A percentile compares a stretch with the other conserved stretches of the same genome.
These are phyloP conservation scores for Mrakia frigida DNA, from an alignment of 768 basidiomycete genomes.

Conservation along the genomic window DNA sequence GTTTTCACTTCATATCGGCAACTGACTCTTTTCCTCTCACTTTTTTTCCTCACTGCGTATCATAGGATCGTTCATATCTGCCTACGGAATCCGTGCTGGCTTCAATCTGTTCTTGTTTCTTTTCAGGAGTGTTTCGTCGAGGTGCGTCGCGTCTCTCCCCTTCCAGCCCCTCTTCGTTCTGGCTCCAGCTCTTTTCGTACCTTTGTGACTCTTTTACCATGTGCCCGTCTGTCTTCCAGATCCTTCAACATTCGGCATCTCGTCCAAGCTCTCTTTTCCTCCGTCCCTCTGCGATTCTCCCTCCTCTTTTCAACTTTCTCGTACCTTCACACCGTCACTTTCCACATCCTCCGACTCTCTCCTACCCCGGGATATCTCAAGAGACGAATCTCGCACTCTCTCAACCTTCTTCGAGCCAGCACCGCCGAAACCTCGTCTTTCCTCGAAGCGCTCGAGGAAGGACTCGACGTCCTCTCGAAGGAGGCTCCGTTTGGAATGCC, in stretches of 20 bases:
- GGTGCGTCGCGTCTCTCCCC: neutral
- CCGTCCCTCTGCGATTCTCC: slow-evolving; percentile 22
- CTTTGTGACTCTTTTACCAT: neutral
- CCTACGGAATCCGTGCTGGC: slow-evolving; percentile 32
- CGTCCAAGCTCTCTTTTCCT: neutral
- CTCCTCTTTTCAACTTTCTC: slow-evolving; percentile 30
- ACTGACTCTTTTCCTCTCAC: neutral
- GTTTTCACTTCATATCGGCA: neutral
- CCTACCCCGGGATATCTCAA: slow-evolving; percentile 10
- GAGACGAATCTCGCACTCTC: slow-evolving; percentile 7
- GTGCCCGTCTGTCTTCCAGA: neutral
- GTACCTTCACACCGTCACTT: slow-evolving; percentile 16
- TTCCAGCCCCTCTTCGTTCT: neutral
- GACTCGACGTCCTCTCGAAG: slow-evolving; percentile 18
- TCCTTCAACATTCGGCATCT: neutral
- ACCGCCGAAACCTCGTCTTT: slow-evolving; percentile 14
- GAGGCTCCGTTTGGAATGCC: slow-evolving; percentile 27
- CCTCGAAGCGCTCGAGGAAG: slow-evolving; percentile 30
- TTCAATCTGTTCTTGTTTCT: slow-evolving; percentile 19
- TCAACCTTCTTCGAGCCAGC: slow-evolving; percentile 15
- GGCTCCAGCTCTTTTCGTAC: neutral
- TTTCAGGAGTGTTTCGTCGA: neutral
- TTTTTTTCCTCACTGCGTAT: neutral
- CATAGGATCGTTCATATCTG: slow-evolving; percentile 23
- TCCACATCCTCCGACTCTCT: slow-evolving; percentile 27